Conservation (phyloP, 192 early-diverging fungal genomes). For the Obelidium mucronatum region DNA sequence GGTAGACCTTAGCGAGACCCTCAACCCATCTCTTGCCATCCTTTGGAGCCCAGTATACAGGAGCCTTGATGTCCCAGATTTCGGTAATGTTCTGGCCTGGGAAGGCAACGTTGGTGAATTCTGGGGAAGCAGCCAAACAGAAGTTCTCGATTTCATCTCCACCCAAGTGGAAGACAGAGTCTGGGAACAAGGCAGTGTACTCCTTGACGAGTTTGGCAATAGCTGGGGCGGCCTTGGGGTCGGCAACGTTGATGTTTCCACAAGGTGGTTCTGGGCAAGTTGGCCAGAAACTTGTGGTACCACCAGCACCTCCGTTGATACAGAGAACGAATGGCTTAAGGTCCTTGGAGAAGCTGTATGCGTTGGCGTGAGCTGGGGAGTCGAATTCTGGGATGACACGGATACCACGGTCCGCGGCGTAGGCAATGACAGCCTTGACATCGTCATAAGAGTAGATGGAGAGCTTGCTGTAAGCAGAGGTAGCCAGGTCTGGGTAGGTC, state of each 20-base stretch:
- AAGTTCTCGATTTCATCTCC: slow-evolving; percentile 40
- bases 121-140: slow-evolving; percentile 4
- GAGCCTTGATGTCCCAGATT: neutral
- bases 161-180: slow-evolving; percentile 77
- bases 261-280: slow-evolving; percentile 67
- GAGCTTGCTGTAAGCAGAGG: slow-evolving; percentile 7
- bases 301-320: slow-evolving; percentile 28
- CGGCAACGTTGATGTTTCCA: slow-evolving; percentile 76
- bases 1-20: neutral
- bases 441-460: slow-evolving; percentile 66
- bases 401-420: slow-evolving; percentile 75
- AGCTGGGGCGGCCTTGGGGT: slow-evolving; percentile 63
- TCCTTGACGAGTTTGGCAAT: slow-evolving; percentile 71
- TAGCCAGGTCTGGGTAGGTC: neutral
- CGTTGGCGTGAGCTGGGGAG: slow-evolving; percentile 17
- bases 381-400: slow-evolving; percentile 94
- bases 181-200: slow-evolving; percentile 69
- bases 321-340: slow-evolving; percentile 24
- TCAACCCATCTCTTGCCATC: no score
- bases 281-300: slow-evolving; percentile 40
- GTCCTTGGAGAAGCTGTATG: neutral
- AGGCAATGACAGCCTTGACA: slow-evolving; percentile 71
- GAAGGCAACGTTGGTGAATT: neutral
- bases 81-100: no score
- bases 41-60: neutral